Evolutionary conservation across 2,329 filamentous ascomycete species (phyloP).

Genomic region (Grosmannia serpens): DNA sequence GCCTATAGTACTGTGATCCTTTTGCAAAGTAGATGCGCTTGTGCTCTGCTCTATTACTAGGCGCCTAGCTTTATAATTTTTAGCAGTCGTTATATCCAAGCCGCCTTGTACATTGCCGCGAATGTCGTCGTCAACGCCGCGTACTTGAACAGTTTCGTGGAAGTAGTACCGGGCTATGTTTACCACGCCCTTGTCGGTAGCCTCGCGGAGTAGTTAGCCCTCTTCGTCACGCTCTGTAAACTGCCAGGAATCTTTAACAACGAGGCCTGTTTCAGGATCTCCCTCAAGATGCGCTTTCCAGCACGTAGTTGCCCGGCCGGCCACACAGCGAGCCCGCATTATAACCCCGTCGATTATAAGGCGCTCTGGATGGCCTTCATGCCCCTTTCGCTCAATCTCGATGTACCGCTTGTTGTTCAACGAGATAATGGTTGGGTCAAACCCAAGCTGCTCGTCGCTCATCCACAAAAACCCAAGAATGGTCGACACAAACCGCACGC

Average conservation of each 20-base stretch:
- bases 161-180: conserved; percentile 21
- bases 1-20: no score
- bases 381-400: conserved; percentile 25
- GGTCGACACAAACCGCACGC: conserved; percentile 24
- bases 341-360: conserved; percentile 28
- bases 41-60: no score
- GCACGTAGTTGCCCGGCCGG: conserved; percentile 27
- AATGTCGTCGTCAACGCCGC: conserved; percentile 18
- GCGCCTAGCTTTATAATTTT: no score
- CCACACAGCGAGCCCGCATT: conserved; percentile 19
- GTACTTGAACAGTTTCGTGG: conserved; percentile 17
- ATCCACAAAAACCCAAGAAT: conserved; percentile 32
- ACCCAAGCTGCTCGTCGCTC: conserved; percentile 27
- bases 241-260: conserved; percentile 30
- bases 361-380: conserved; percentile 23
- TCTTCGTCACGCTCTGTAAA: no score
- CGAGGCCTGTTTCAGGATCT: conserved; percentile 15
- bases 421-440: conserved; percentile 29
- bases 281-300: conserved; percentile 25
- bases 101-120: conserved; percentile 20
- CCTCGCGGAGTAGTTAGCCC: conserved; percentile 22
- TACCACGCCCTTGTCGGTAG: conserved; percentile 15
- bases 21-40: no score
- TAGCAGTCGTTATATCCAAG: conserved; percentile 22
- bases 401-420: conserved; percentile 23